A percentile compares a stretch with the other conserved stretches of the same genome.
Conservation (phyloP, 2,329 filamentous ascomycete genomes). For the Trichoderma semiorbis region DNA sequence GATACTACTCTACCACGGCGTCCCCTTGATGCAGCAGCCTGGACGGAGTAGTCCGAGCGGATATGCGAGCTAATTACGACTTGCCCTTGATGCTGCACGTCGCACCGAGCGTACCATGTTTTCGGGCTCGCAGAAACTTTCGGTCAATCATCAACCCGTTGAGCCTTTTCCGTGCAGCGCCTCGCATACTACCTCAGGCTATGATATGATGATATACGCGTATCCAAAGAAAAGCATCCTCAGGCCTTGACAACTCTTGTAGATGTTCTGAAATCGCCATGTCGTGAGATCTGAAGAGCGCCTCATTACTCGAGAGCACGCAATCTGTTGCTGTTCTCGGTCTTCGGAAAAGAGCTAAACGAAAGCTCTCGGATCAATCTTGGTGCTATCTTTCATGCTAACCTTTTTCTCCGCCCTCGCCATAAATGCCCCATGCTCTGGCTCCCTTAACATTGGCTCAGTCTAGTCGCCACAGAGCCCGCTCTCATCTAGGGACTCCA, state of each 20-base stretch:
- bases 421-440: neutral
- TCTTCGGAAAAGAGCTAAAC: conserved; percentile 3
- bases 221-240: neutral
- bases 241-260: no score
- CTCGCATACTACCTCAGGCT: neutral
- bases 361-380: neutral
- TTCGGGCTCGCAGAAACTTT: neutral
- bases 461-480: conserved; percentile 1
- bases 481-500: neutral
- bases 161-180: neutral
- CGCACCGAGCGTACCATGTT: conserved; percentile 10
- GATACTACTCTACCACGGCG: neutral
- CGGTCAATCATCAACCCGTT: conserved; percentile 14
- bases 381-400: conserved; percentile 3
- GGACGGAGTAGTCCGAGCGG: conserved; percentile 15
- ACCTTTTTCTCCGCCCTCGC: conserved; percentile 6
- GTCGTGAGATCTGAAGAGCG: neutral
- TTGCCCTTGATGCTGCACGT: neutral
- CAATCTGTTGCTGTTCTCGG: neutral
- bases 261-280: neutral
- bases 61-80: conserved; percentile 2
- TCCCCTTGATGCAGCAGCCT: neutral
- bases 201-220: neutral
- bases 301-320: neutral
- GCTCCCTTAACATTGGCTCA: conserved; percentile 1